Evolutionary conservation across 768 basidiomycete genomes (phyloP), one percentile per base, ranked within the genome.

Genomic region (Kockovaella imperatae): DNA sequence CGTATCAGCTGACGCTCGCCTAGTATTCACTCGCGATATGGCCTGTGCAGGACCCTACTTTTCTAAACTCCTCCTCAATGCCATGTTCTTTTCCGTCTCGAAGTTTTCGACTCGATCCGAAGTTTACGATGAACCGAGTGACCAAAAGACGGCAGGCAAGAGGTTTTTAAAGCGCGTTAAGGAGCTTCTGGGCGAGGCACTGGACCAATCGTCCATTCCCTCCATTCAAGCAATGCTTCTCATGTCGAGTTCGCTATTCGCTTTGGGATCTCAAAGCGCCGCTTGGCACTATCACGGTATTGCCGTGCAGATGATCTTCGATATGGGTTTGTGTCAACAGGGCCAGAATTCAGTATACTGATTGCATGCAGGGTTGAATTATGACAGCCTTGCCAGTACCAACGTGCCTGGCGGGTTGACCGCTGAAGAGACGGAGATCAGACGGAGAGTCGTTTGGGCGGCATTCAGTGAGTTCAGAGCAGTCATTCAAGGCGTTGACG

Each of bases 141-240:
- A 46, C 41, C 46, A 46, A n/a, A 40, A 32, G 20, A 44, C 49
- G 23, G 48, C 53, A n/a, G 42, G 53, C 1, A 29, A 28, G 23
- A 32, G 57, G 13, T 59, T 59, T 40, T 24, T 59, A 1, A 42
- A 47, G 5, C 42, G 57, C 13, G 45, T 52, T 18, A 59, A 59
- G 30, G 43, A 35, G 5, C 29, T 59, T 10, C 47, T 59, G 1
- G 57, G 57, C 5, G 45, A 52, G 29, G 57, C 50, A 13, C 40
- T 59, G 39, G 53, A 59, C 35, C 30, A 52, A 26, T 54, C 57
- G 23, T 44, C 42, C 18, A 52, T 55, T 40, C 50, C 57, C 7
- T 55, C 57, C 0, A 54, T 59, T 8, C 57, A 59, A 31, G 57
- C 57, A n/a, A 50, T 59, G 50, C 36, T 59, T 10, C 25, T 59